phyloP scores from a whole-genome alignment of 2,329 filamentous ascomycete genomes.

The Pseudopyricularia javanii region DNA sequence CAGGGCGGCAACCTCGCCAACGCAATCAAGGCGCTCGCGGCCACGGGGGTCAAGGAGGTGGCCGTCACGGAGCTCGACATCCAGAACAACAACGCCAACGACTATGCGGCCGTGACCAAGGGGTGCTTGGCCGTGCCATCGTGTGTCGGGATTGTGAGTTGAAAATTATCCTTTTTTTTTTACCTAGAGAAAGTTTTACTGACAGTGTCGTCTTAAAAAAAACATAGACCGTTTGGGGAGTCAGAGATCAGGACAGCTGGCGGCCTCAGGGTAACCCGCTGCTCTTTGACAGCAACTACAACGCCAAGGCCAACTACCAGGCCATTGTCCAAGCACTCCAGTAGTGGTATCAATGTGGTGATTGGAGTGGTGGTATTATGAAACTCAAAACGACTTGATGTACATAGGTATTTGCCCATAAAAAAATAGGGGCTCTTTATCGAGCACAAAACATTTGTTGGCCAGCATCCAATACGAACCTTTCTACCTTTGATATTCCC shows the following conservation, averaged over 20 bases:
- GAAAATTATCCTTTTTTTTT: constrained; percentile 37
- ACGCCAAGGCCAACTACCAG: constrained; percentile 38
- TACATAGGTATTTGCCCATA: too few relatives aligned
- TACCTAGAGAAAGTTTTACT: neutral
- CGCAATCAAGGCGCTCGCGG: constrained; percentile 40
- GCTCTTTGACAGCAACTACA: constrained; percentile 38
- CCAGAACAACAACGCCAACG: constrained; percentile 35
- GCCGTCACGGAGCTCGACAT: constrained; percentile 61
- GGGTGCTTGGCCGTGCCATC: constrained; percentile 45
- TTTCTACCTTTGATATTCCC: too few relatives aligned
- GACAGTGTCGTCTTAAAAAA: neutral
- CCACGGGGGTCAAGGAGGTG: constrained; percentile 37
- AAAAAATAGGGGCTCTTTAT: too few relatives aligned
- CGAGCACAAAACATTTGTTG: too few relatives aligned
- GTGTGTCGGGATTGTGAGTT: constrained; percentile 42
- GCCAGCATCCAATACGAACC: too few relatives aligned
- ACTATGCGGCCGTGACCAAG: constrained; percentile 45
- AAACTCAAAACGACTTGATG: too few relatives aligned
- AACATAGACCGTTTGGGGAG: neutral
- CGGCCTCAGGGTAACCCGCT: constrained; percentile 34
- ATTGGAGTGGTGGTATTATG: too few relatives aligned
- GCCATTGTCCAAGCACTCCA: constrained; percentile 25
- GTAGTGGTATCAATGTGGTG: neutral
- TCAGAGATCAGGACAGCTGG: constrained; percentile 32
- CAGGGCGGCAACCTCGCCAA: constrained; percentile 28